Conservation (phyloP, 805 yeast species). For the Lipomyces japonicus region DNA sequence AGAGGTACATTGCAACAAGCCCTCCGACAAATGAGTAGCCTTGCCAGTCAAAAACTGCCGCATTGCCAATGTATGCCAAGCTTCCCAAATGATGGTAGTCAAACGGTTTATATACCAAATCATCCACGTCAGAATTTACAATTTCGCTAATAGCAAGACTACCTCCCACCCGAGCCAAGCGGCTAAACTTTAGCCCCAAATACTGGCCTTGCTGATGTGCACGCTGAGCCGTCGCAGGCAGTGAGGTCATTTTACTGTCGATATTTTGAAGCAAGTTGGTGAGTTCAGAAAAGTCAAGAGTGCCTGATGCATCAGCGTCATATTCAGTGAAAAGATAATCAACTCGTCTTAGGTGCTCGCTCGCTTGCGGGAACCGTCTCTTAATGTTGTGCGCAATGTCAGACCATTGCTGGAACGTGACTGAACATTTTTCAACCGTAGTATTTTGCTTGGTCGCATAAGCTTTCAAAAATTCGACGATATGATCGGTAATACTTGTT, state of each 20-base stretch:
- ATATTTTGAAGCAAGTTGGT: slow-evolving; percentile 50
- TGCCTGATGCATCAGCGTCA: slow-evolving; percentile 48
- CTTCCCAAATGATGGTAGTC: slow-evolving; percentile 62
- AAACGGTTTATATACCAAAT: slow-evolving; percentile 54
- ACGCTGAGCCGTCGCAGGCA: slow-evolving; percentile 73
- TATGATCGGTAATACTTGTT: slow-evolving; percentile 55
- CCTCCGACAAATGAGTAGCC: slow-evolving; percentile 63
- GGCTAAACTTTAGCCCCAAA: slow-evolving; percentile 56
- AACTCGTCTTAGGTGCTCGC: slow-evolving; percentile 51
- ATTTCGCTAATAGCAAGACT: slow-evolving; percentile 46
- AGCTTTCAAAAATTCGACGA: slow-evolving; percentile 46
- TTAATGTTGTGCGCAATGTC: slow-evolving; percentile 49
- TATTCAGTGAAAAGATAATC: slow-evolving; percentile 52
- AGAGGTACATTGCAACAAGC: slow-evolving; percentile 62
- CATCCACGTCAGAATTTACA: slow-evolving; percentile 55
- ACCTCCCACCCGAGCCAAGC: slow-evolving; percentile 47
- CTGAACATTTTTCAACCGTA: slow-evolving; percentile 18
- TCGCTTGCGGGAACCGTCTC: slow-evolving; percentile 54
- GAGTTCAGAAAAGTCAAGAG: slow-evolving; percentile 52
- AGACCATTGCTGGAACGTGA: slow-evolving; percentile 45
- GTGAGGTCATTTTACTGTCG: slow-evolving; percentile 59
- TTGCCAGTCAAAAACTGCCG: slow-evolving; percentile 65
- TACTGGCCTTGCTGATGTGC: slow-evolving; percentile 70
- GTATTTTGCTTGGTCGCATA: slow-evolving; percentile 23
- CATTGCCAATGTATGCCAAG: slow-evolving; percentile 64